Conservation (phyloP, 139 green algal species). For the Chlorella sp. region DNA sequence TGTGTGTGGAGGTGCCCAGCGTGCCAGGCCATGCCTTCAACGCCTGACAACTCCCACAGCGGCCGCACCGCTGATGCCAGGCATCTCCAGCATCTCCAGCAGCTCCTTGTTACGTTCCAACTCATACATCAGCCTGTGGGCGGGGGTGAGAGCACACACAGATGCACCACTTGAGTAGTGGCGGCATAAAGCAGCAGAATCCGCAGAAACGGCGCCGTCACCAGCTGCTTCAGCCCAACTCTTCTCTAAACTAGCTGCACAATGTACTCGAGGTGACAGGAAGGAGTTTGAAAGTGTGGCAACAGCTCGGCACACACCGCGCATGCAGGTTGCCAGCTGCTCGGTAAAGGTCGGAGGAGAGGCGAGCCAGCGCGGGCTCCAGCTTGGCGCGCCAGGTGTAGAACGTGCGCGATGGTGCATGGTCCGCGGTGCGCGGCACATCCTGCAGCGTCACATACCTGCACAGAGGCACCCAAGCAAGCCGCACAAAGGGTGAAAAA, state of each 20-base stretch:
- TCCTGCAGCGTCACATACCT: conserved; percentile 72
- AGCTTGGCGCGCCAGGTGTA: conserved; percentile 82
- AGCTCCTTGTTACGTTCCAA: conserved; percentile 67
- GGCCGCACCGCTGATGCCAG: not conserved
- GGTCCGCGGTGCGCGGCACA: conserved; percentile 81
- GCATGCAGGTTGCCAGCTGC: conserved; percentile 72
- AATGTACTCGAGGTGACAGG: too few relatives aligned
- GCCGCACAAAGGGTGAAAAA: too few relatives aligned
- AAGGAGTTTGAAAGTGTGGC: too few relatives aligned
- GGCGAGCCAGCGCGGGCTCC: conserved; percentile 4
- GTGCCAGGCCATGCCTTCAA: too few relatives aligned
- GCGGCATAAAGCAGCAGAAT: too few relatives aligned
- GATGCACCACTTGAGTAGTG: too few relatives aligned
- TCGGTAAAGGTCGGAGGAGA: conserved; percentile 68
- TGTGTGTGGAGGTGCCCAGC: too few relatives aligned
- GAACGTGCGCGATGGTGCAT: conserved; percentile 82
- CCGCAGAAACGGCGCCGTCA: too few relatives aligned
- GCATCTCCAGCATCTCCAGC: conserved; percentile 60
- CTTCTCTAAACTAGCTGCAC: too few relatives aligned
- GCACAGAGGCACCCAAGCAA: not conserved
- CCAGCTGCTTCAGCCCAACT: too few relatives aligned
- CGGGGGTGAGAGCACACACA: too few relatives aligned
- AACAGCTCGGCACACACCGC: conserved; percentile 25
- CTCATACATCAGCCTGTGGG: conserved; percentile 61
- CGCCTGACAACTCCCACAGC: too few relatives aligned